Conservation (phyloP, 192 early-diverging fungal genomes). For the Coemansia sp. region DNA sequence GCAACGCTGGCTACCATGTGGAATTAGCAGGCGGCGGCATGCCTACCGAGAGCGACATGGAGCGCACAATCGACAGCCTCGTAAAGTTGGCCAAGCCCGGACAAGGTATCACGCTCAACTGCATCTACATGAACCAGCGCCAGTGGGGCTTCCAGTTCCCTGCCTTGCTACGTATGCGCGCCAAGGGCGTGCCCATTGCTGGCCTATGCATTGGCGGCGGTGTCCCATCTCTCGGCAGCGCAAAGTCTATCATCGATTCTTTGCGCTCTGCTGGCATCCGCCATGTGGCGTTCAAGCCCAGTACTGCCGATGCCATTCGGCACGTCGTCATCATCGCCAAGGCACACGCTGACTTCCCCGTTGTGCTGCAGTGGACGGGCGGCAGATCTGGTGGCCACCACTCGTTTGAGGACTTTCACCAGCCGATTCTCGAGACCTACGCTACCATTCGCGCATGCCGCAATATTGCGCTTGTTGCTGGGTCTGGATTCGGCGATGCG, state of each 20-base stretch:
- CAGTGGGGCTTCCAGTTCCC: constrained; percentile 87
- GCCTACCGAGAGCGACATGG: constrained; percentile 71
- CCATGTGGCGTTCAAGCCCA: constrained; percentile 85
- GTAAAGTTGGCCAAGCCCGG: constrained; percentile 71
- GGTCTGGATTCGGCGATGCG: constrained; percentile 88
- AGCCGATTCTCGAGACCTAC: constrained; percentile 77
- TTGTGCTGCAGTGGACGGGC: constrained; percentile 96
- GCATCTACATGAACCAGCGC: constrained; percentile 83
- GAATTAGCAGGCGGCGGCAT: constrained; percentile 93
- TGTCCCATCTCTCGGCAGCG: constrained; percentile 82
- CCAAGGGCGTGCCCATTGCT: constrained; percentile 83
- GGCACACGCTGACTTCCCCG: constrained; percentile 79
- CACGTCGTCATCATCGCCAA: constrained; percentile 83
- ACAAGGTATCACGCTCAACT: constrained; percentile 88
- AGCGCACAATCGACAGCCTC: constrained; percentile 70
- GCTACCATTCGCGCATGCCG: constrained; percentile 64
- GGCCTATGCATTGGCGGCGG: constrained; percentile 92
- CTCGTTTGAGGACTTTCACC: constrained; percentile 94
- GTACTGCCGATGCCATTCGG: constrained; percentile 73
- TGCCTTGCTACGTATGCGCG: constrained; percentile 71
- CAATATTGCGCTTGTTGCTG: constrained; percentile 89
- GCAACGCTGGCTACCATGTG: constrained; percentile 88
- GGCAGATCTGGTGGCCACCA: constrained; percentile 96
- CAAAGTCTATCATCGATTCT: constrained; percentile 73
- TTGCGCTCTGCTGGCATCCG: constrained; percentile 75